These are phyloP conservation scores for Phycomyces blakesleeanus DNA, from an alignment of 192 early-diverging fungal species.

Conservation along the genomic window DNA sequence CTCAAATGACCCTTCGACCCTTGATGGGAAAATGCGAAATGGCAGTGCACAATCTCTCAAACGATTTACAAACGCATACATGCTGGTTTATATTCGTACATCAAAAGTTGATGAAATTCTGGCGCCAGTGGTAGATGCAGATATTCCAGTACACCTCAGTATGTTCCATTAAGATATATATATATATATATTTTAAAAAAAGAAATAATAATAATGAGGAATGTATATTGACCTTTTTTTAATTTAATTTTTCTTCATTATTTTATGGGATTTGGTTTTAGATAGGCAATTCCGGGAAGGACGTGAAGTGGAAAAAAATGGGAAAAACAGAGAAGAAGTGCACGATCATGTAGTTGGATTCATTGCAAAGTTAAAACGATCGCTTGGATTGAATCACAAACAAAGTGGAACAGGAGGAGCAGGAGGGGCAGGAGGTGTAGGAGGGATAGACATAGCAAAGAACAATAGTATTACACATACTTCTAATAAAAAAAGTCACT, in stretches of 20 bases:
- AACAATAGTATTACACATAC: background rate
- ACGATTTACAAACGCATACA: constrained; percentile 96
- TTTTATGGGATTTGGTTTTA: background rate
- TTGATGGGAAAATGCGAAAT: background rate
- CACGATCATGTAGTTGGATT: background rate
- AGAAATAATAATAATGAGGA: background rate
- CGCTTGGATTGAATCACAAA: background rate
- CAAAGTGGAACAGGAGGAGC: too few species aligned
- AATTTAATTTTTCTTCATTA: too few species aligned
- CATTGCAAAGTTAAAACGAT: background rate
- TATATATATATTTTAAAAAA: constrained; percentile 3
- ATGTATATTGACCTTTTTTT: background rate
- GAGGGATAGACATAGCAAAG: background rate
- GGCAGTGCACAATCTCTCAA: constrained; percentile 41
- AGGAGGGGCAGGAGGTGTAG: too few species aligned
- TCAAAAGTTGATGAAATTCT: constrained; percentile 67
- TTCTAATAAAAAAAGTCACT: background rate
- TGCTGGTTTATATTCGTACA: constrained; percentile 95
- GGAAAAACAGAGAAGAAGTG: background rate
- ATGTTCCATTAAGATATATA: constrained; percentile 14
- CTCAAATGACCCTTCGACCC: background rate
- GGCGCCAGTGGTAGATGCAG: constrained; percentile 51
- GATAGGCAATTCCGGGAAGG: background rate
- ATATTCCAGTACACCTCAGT: constrained; percentile 83
- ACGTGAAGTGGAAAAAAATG: background rate